Evolutionary conservation across 1,284 basidiomycete genomes (phyloP).

Genomic region (Ceratobasidium sp.): DNA sequence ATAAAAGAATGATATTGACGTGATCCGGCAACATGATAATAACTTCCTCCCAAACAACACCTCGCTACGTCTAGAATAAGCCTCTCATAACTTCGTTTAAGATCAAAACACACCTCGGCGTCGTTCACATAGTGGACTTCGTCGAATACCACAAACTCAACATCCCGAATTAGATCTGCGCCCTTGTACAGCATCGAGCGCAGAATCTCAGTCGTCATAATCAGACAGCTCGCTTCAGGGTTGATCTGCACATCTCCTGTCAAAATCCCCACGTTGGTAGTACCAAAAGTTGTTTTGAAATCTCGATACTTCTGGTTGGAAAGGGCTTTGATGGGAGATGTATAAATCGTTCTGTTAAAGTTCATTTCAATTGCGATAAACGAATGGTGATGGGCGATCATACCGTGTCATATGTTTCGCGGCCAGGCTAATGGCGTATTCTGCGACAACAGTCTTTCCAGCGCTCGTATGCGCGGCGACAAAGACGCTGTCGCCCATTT

Average conservation of each 20-base stretch:
- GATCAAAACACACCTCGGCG: slow-evolving; percentile 74
- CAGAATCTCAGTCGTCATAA: slow-evolving; percentile 99
- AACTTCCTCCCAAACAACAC: slow-evolving; percentile 99
- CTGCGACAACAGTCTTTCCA: slow-evolving; percentile 99
- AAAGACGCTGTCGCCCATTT: slow-evolving; percentile 97
- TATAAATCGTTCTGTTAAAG: slow-evolving; percentile 89
- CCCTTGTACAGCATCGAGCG: slow-evolving; percentile 99
- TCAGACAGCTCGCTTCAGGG: slow-evolving; percentile 94
- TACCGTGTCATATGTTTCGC: slow-evolving; percentile 98
- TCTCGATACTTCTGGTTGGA: slow-evolving; percentile 99
- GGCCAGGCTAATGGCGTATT: slow-evolving; percentile 97
- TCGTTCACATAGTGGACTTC: slow-evolving; percentile 99
- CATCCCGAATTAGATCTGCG: slow-evolving; percentile 96
- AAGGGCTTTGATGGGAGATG: slow-evolving; percentile 97
- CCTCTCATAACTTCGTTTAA: not conserved
- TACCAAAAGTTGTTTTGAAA: slow-evolving; percentile 96
- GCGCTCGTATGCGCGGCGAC: slow-evolving; percentile 99
- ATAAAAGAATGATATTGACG: slow-evolving; percentile 94
- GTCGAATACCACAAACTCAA: slow-evolving; percentile 99
- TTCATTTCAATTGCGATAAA: not conserved
- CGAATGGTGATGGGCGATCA: slow-evolving; percentile 40
- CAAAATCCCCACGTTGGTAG: slow-evolving; percentile 92
- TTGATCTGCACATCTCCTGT: slow-evolving; percentile 99
- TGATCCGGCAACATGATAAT: slow-evolving; percentile 99
- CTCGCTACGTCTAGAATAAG: slow-evolving; percentile 66